Evolutionary conservation across 257 asterid species (phyloP).

Genomic region (Primulina tabacum): DNA sequence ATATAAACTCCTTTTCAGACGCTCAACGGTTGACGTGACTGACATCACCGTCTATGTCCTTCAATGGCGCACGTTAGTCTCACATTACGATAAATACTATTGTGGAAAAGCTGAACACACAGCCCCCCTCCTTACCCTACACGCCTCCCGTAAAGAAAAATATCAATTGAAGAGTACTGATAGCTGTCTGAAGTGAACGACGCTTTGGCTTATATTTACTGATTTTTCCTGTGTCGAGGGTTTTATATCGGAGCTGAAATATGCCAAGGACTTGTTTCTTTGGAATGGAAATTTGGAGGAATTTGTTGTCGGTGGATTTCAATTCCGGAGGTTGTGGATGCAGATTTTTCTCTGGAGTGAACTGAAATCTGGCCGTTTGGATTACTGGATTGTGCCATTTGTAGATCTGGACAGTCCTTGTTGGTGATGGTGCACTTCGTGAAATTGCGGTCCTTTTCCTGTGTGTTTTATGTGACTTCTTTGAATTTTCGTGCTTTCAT

Average conservation of each 20-base stretch:
- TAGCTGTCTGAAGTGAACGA: constrained; percentile 38
- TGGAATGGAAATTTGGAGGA: constrained; percentile 23
- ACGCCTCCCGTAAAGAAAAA: constrained; percentile 8
- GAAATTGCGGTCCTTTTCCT: constrained; percentile 29
- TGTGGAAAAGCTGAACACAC: neutral
- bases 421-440: constrained; percentile 48
- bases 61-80: constrained; percentile 44
- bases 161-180: constrained; percentile 21
- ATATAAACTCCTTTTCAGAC: neutral
- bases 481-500: neutral
- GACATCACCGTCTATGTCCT: constrained; percentile 44
- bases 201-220: constrained; percentile 25
- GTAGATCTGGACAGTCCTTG: constrained; percentile 45
- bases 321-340: constrained; percentile 25
- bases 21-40: constrained; percentile 31
- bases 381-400: constrained; percentile 20
- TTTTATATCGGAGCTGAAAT: constrained; percentile 30
- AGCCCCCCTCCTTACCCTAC: constrained; percentile 28
- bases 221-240: constrained; percentile 27
- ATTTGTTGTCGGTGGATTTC: constrained; percentile 26
- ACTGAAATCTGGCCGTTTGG: constrained; percentile 27
- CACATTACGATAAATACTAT: constrained; percentile 24
- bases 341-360: constrained; percentile 25
- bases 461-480: constrained; percentile 33
- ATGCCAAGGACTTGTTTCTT: constrained; percentile 27